Evolutionary conservation across 352 stramenopile genomes (phyloP).

Genomic region (Globisporangium nagaii): DNA sequence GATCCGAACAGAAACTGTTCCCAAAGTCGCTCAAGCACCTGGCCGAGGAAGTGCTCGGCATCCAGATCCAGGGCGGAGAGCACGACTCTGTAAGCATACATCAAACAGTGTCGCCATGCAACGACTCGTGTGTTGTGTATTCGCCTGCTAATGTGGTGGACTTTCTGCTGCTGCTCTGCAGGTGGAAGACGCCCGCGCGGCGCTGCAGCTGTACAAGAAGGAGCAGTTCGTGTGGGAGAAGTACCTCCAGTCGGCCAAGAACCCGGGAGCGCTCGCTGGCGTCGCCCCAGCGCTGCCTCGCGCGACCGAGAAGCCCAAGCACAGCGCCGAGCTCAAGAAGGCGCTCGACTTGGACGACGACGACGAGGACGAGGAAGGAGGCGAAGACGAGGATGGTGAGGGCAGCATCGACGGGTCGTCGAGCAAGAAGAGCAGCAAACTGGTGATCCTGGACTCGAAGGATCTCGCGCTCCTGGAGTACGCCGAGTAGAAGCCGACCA

Average conservation of each 20-base stretch:
- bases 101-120: no score
- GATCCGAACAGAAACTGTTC: slow-evolving; percentile 62
- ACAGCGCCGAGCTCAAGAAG: slow-evolving; percentile 16
- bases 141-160: no score
- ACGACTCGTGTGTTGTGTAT: no score
- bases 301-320: slow-evolving; percentile 15
- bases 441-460: slow-evolving; percentile 51
- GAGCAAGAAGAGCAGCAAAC: slow-evolving; percentile 7
- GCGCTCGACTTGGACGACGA: slow-evolving; percentile 21
- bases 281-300: slow-evolving; percentile 41
- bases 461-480: slow-evolving; percentile 73
- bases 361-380: slow-evolving; percentile 24
- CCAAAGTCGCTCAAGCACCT: slow-evolving; percentile 80
- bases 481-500: slow-evolving; percentile 63
- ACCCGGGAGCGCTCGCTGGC: slow-evolving; percentile 37
- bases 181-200: slow-evolving; percentile 75
- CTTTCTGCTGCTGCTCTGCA: slow-evolving; percentile 5
- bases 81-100: slow-evolving; percentile 79
- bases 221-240: slow-evolving; percentile 85
- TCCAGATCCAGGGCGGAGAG: slow-evolving; percentile 75
- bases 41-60: slow-evolving; percentile 55
- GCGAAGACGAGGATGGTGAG: slow-evolving; percentile 21
- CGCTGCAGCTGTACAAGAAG: slow-evolving; percentile 76
- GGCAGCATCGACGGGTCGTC: slow-evolving; percentile 6
- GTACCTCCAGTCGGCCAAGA: slow-evolving; percentile 67